Base-by-base conservation (phyloP, 257 asterid species). In the Anisodus tanguticus region DNA sequence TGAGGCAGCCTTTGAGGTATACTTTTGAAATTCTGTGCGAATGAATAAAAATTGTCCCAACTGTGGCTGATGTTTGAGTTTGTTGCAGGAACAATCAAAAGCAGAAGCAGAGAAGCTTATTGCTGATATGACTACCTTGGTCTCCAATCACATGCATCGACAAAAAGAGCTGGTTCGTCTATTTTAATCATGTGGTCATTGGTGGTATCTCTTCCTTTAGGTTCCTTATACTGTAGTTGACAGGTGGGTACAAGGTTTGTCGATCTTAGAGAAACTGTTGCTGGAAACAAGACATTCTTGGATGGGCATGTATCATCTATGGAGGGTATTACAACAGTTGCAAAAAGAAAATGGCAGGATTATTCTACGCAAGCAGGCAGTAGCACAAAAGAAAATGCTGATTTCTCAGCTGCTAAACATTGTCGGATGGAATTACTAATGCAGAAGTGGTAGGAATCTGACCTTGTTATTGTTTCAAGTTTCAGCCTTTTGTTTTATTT, bases 271-370 rank as follows among this genome's bases (percentile, higher is more conserved):
- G 95, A 90, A 64, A 91, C 89, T 82, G 93, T 93, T 70, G 37
- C 66, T 51, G 95, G 91, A 84, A 95, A 89, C 70, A 93, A 89
- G 45, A 41, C 45, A 41, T 41, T 41, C 45, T 41, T 41, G 45
- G 45, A 41, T 41, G 45, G 45, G 45, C 45, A 41, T 41, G 45
- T 41, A 41, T 41, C 45, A 41, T 41, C 45, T 2, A 41, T 41
- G 45, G 45, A 41, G 45, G 45, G 45, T 41, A 41, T 41, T 41
- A 41, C 45, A 41, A 41, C 45, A 41, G 45, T 41, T 86, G 87
- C 94, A 59, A 95, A 93, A 91, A 88, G 97, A 86, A 95, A 95
- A 90, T 95, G 98, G 97, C 91, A 92, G 89, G 98, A 95, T 87
- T 90, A 88, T 84, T 89, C 86, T 88, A 63, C 70, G 55, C 94